Evolutionary conservation across 176 grass and related monocot genomes (phyloP), one percentile per base, ranked within the genome.

Genomic region (Juncus effusus): DNA sequence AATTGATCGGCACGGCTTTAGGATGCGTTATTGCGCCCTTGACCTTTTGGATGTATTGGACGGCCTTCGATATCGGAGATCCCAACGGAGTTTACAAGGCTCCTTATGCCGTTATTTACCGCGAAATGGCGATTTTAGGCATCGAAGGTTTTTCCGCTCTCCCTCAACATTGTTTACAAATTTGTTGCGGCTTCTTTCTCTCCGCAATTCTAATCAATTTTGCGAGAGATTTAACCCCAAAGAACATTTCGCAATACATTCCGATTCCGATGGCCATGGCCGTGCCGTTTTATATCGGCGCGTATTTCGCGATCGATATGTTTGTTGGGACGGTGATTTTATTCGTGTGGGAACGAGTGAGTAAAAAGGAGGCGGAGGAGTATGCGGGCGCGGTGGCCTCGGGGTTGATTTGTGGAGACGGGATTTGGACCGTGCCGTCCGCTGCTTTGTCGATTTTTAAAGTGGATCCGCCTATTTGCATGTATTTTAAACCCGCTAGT

Each of bases 281-380:
- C n/a, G 55, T 95, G 8, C 86, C 90, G 7, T 95, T 95, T 65
- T 95, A 95, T 72, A 95, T 95, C 42, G 90, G 90, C 42, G 90
- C 86, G 4, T 90, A 95, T 77, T 90, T 95, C 16, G 90, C 90
- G 0, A 84, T 95, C 0, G 90, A 95, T 53, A 95, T 95, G 90
- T 95, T 95, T 36, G 70, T 95, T 0, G 90, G 90, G 16, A 95
- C 86, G 0, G 77, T 79, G 36, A 86, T 95, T 57, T 75, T 95
- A 39, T 95, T 84, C 2, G 66, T 90, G 36, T 95, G 90, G 90
- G 80, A 95, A 65, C 69, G 13, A 70, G 4, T 95, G 47, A 95
- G 86, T 61, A 71, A 52, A 51, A 84, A 84, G 62, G 90, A 90
- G 7, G 84, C 80, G 0, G 83, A 95, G 1, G 90, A 90, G 42